Conservation (phyloP, 163 green algal genomes). For the Dunaliella salina region DNA sequence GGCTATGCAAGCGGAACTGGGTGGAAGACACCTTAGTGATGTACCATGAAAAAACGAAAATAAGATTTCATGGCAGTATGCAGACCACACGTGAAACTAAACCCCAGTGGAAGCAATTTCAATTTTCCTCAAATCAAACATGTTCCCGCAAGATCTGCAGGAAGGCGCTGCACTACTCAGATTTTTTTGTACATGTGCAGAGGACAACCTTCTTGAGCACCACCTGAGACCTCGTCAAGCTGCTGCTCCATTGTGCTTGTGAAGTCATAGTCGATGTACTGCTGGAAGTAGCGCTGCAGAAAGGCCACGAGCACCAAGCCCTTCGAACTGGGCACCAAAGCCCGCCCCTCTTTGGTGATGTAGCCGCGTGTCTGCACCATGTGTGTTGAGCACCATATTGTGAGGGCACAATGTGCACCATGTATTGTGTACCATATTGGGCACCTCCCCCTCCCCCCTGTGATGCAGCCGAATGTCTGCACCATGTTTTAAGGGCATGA, state of each 20-base stretch:
- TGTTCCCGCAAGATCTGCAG: neutral
- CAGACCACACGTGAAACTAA: too few relatives aligned
- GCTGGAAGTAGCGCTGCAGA: constrained; percentile 64
- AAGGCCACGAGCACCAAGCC: constrained; percentile 72
- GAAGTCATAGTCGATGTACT: constrained; percentile 80
- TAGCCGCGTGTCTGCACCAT: constrained; percentile 64
- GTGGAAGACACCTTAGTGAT: too few relatives aligned
- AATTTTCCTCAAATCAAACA: too few relatives aligned
- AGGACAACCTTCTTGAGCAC: too few relatives aligned
- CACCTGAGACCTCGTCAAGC: constrained; percentile 68
- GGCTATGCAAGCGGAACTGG: too few relatives aligned
- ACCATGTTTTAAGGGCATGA: neutral
- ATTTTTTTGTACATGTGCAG: too few relatives aligned
- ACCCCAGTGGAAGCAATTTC: neutral
- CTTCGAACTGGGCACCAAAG: constrained; percentile 53
- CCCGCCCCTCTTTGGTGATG: constrained; percentile 49
- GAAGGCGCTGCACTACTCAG: neutral
- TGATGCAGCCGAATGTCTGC: constrained; percentile 69
- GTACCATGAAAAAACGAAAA: too few relatives aligned
- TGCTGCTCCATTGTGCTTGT: constrained; percentile 70
- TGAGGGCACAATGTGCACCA: neutral
- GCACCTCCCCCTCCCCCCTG: constrained; percentile 40
- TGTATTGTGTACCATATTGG: constrained; percentile 5
- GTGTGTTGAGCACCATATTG: too few relatives aligned
- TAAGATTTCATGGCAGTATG: too few relatives aligned